A percentile compares a stretch with the other conserved stretches of the same genome.
Evolutionary conservation across 2,329 filamentous ascomycete genomes (phyloP).

Genomic region (Sclerotinia sclerotiorum): DNA sequence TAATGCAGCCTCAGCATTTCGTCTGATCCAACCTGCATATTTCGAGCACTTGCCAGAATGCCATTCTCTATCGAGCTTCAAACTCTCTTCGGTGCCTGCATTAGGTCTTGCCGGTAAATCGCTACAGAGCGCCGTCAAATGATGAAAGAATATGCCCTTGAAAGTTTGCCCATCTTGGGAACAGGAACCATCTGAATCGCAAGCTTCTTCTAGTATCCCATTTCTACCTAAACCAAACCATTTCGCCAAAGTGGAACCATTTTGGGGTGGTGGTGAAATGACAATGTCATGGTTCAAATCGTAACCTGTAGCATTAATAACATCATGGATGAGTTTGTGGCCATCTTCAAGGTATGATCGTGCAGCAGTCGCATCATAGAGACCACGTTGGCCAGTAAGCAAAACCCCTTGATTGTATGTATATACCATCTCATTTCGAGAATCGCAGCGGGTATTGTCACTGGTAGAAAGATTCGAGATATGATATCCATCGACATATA

Average conservation of each 20-base stretch:
- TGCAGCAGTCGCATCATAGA: constrained; percentile 78
- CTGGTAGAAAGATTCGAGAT: constrained; percentile 65
- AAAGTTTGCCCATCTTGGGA: constrained; percentile 86
- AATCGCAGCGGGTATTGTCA: constrained; percentile 71
- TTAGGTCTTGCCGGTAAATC: constrained; percentile 49
- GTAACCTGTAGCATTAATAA: constrained; percentile 80
- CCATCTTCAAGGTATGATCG: constrained; percentile 72
- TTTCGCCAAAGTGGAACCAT: constrained; percentile 28
- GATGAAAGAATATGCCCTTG: constrained; percentile 94
- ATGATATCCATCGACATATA: constrained; percentile 89
- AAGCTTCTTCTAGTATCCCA: constrained; percentile 81
- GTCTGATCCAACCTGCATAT: constrained; percentile 73
- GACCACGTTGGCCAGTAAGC: constrained; percentile 74
- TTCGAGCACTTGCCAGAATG: constrained; percentile 62
- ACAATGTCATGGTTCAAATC: constrained; percentile 42
- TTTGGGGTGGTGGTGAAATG: constrained; percentile 15
- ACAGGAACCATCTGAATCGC: constrained; percentile 72
- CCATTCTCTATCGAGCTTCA: constrained; percentile 32
- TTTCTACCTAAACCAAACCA: constrained; percentile 77
- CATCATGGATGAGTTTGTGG: constrained; percentile 70
- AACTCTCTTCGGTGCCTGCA: constrained; percentile 32
- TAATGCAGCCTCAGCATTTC: constrained; percentile 75
- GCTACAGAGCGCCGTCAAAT: constrained; percentile 75
- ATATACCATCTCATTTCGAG: constrained; percentile 84
- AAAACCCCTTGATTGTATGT: constrained; percentile 96